A percentile compares a stretch with the other conserved stretches of the same genome.
Conservation (phyloP, 176 grass and related monocot genomes). For the Cenchrus americanus region DNA sequence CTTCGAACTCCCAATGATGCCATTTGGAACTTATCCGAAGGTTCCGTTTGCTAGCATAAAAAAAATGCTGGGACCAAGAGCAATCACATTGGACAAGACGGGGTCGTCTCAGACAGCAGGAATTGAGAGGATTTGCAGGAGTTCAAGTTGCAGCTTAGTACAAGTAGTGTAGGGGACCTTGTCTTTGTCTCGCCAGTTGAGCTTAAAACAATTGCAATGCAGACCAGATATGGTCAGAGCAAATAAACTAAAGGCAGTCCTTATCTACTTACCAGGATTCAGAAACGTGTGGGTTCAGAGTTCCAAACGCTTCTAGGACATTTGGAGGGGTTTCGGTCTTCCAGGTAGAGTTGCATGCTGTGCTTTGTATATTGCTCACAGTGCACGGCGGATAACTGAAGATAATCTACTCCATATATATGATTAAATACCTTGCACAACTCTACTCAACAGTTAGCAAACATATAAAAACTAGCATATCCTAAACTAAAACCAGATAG, state of each 20-base stretch:
- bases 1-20: not conserved
- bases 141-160: not conserved
- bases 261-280: slow-evolving; percentile 8
- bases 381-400: not conserved
- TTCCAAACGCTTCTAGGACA: slow-evolving; percentile 33
- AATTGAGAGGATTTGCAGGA: not conserved
- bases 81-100: not conserved
- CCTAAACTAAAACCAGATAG: not conserved
- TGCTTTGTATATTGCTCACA: not conserved
- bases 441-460: not conserved
- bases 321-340: slow-evolving; percentile 4
- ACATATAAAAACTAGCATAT: not conserved
- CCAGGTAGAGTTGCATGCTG: not conserved
- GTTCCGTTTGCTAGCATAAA: slow-evolving; percentile 5
- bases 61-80: not conserved
- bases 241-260: slow-evolving; percentile 30
- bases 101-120: slow-evolving; percentile 3
- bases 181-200: slow-evolving; percentile 29
- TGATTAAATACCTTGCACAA: not conserved
- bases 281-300: slow-evolving; percentile 39
- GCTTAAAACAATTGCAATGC: not conserved
- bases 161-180: not conserved
- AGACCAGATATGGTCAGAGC: slow-evolving; percentile 35
- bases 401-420: not conserved
- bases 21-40: slow-evolving; percentile 42